These are phyloP conservation scores for Conringia planisiliqua DNA, from an alignment of 345 rosid species.

Conservation along the genomic window DNA sequence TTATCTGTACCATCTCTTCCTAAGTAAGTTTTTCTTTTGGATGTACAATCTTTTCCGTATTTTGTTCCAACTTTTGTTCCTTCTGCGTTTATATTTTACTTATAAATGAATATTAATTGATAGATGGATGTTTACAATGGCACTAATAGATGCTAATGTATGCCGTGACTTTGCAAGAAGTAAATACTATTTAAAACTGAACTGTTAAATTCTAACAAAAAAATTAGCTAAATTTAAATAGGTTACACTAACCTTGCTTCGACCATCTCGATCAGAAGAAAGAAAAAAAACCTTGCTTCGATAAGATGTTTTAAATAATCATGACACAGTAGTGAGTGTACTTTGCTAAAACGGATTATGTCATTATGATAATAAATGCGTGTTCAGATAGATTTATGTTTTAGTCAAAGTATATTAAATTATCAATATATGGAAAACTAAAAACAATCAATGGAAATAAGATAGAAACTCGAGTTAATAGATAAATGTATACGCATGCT, in stretches of 20 bases:
- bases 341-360: background rate
- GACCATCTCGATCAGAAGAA: background rate
- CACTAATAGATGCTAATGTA: background rate
- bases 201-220: background rate
- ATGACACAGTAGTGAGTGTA: background rate
- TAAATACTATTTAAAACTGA: too few relatives aligned
- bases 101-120: background rate
- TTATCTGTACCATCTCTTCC: background rate
- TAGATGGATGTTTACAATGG: background rate
- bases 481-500: background rate
- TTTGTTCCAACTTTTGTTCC: too few relatives aligned
- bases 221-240: background rate
- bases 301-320: background rate
- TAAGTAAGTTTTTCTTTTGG: too few relatives aligned
- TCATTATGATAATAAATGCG: background rate
- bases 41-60: too few relatives aligned
- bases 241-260: background rate
- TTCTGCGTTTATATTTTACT: background rate
- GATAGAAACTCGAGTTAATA: background rate
- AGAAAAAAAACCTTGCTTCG: background rate
- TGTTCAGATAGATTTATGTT: background rate
- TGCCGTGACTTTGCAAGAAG: background rate
- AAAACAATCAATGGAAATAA: background rate
- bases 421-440: background rate
- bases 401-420: background rate